Evolutionary conservation across 2,329 filamentous ascomycete species (phyloP), one percentile per base, ranked within the genome.

Genomic region (Botrytis squamosa): DNA sequence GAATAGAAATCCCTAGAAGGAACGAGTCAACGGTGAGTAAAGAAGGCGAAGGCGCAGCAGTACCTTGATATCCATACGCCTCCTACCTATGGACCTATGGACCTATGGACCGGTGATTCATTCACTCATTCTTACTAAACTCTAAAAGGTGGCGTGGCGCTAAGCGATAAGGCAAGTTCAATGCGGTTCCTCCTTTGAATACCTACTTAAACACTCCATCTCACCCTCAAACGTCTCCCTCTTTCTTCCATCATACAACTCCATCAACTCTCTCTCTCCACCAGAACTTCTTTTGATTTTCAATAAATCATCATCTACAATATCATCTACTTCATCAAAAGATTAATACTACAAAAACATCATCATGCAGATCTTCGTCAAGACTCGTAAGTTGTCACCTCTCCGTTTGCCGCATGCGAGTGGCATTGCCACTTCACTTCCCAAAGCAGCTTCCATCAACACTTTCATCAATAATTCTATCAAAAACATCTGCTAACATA

Each of bases 321-420:
- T 38, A 71, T 63, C 29, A 67, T 67, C 70, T 46, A 67, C 73
- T 75, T 68, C 72, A 73, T 75, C 65, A 62, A 52, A 66, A 44
- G 62, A 59, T 59, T 62, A 70, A 52, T 42, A 66, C 22, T 75
- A 71, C 70, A 73, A 74, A 74, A 72, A 75, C 77, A 76, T 75
- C 74, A 79, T 74, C 84, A 97, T 97, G 95, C 95, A 97, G 89
- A 97, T 98, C 88, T 98, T 97, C 85, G 95, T 97, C 81, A 97
- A 97, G 91, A 97, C 94, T 80, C 89, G 92, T 94, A 87, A 89
- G 92, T 91, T 80, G 20, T 66, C 55, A 36, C 38, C 60, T 71
- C 57, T 49, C 81, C 80, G 57, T 68, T 38, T 67, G 57, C 68
- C 62, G 75, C 75, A 76, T 76, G 42, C 16, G n/a, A 18, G 38